Base-by-base conservation (phyloP, 176 grass and related monocot genomes). In the Lolium multiflorum region DNA sequence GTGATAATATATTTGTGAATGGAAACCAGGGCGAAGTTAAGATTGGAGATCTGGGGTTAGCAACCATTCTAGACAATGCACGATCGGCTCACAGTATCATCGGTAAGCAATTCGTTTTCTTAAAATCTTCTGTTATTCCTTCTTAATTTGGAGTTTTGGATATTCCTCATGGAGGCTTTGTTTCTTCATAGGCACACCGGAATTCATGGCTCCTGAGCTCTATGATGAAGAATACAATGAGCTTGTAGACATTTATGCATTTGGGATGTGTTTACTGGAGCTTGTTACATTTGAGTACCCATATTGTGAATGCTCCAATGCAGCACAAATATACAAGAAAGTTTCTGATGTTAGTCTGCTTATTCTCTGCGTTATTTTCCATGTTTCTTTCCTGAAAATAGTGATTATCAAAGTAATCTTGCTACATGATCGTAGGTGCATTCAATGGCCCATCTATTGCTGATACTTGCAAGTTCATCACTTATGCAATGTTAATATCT, bases 181-280 rank as follows among this genome's bases (percentile, higher is more conserved):
- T 24, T 77, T 55, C 35, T 82, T 68, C 39, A 43, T 69, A 95
- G 93, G 93, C 55, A 95, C 93, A 71, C 93, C 93, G 0, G 93
- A 95, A 83, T 95, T 95, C 67, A 95, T 95, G 93, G 93, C 93
- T 79, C 93, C 93, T 2, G 91, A 95, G 56, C 93, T 95, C 24
- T 95, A 95, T 13, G 90, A 95, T 2, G 91, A 95, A 87, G 90
- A 95, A 86, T 95, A 92, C 44, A 87, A 95, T 61, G 93, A 95
- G 20, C 93, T 95, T 74, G 90, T 95, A 7, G 93, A 95, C 60
- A 92, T 95, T 15, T 95, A 92, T 76, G 93, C 93, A 47, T 95
- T 95, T 46, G 93, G 93, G 21, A 95, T 95, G 93, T 95, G 93
- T 71, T 87, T 95, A 83, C 73, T 95, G 51, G 93, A 95, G 91